These are phyloP conservation scores for Metschnikowia vanudenii DNA, from an alignment of 805 yeast species.

Conservation along the genomic window DNA sequence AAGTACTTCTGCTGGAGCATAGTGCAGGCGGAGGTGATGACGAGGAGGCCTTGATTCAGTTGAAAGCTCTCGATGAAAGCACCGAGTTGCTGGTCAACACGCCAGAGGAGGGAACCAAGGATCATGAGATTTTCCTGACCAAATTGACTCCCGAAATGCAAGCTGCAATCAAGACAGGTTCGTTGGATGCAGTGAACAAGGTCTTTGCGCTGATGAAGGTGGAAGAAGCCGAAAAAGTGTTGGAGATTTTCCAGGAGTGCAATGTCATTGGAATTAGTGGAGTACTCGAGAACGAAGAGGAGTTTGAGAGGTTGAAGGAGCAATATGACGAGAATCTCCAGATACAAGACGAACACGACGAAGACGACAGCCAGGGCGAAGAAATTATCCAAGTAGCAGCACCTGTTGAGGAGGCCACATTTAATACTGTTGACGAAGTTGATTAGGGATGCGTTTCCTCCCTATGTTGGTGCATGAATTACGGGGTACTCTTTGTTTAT, in stretches of 20 bases:
- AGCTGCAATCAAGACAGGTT: slow-evolving; percentile 67
- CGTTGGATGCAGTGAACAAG: slow-evolving; percentile 75
- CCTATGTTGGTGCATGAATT: neutral
- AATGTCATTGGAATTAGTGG: slow-evolving; percentile 84
- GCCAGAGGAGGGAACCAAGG: slow-evolving; percentile 57
- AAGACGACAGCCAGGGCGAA: neutral
- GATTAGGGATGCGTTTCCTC: slow-evolving; percentile 1
- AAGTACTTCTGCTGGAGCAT: slow-evolving; percentile 56
- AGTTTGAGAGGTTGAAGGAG: slow-evolving; percentile 54
- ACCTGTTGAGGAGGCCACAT: slow-evolving; percentile 1
- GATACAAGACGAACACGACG: slow-evolving; percentile 7
- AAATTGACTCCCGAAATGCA: slow-evolving; percentile 62
- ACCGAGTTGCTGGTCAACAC: slow-evolving; percentile 68
- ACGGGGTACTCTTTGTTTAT: neutral
- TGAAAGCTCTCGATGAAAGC: slow-evolving; percentile 83
- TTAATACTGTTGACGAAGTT: slow-evolving; percentile 13
- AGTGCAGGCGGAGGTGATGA: slow-evolving; percentile 31
- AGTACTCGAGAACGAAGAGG: slow-evolving; percentile 66
- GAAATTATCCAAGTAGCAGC: neutral
- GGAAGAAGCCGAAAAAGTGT: slow-evolving; percentile 74
- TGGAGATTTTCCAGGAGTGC: slow-evolving; percentile 73
- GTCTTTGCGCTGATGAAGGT: slow-evolving; percentile 73
- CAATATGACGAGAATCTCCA: slow-evolving; percentile 40
- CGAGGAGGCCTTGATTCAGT: slow-evolving; percentile 80
- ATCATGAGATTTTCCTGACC: slow-evolving; percentile 54